Conservation (phyloP, 1,284 basidiomycete species). For the Trichosporon sp. region DNA sequence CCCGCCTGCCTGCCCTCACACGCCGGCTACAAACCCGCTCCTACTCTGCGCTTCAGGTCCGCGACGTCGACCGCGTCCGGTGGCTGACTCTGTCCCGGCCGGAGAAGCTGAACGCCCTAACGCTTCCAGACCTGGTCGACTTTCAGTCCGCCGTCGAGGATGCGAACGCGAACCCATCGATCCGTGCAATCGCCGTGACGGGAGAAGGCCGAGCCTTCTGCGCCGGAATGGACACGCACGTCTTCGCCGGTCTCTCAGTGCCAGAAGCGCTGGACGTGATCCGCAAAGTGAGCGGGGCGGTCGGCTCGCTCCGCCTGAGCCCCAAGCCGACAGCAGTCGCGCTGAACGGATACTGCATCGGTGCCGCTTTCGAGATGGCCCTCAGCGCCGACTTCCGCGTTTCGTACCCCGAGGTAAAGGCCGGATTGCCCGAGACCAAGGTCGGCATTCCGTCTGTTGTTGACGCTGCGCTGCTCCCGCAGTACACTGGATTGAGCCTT, state of each 20-base stretch:
- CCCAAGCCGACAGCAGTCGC: constrained; percentile 18
- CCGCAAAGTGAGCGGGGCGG: constrained; percentile 8
- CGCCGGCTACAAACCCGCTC: neutral
- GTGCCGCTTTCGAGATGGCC: constrained; percentile 21
- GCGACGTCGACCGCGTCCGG: constrained; percentile 9
- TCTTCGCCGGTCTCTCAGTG: constrained; percentile 9
- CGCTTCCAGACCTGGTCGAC: constrained; percentile 9
- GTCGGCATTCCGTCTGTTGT: constrained; percentile 18
- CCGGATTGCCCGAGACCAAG: constrained; percentile 19
- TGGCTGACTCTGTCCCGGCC: constrained; percentile 18
- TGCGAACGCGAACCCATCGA: neutral
- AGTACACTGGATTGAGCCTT: constrained; percentile 11
- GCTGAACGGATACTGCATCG: constrained; percentile 15
- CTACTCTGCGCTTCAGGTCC: constrained; percentile 3
- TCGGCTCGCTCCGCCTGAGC: constrained; percentile 10
- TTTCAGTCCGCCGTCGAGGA: constrained; percentile 9
- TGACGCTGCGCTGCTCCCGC: constrained; percentile 15
- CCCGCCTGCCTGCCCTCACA: neutral
- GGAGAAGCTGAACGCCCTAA: constrained; percentile 11
- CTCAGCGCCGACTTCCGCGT: constrained; percentile 18
- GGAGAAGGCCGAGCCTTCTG: constrained; percentile 12
- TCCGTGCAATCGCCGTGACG: constrained; percentile 16
- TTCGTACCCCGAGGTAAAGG: neutral
- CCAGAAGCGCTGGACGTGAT: constrained; percentile 7
- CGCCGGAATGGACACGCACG: constrained; percentile 18